Conservation (phyloP, 2,329 filamentous ascomycete species). For the Pestalotiopsis sp. region DNA sequence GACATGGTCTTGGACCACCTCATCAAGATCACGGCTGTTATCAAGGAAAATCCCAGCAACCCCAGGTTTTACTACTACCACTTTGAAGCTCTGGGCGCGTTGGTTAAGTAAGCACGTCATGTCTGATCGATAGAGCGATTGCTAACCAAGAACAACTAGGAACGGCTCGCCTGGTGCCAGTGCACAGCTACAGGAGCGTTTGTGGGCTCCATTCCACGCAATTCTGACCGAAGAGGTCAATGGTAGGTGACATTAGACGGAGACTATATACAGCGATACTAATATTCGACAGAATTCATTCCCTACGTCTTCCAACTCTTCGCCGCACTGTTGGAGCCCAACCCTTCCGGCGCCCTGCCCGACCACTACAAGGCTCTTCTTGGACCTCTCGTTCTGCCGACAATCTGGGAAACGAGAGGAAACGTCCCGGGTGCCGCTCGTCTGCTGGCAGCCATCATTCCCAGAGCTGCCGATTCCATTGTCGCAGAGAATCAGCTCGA, state of each 20-base stretch:
- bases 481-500: conserved; percentile 80
- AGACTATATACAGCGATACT: conserved; percentile 31
- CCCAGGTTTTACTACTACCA: conserved; percentile 98
- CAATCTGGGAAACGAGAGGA: conserved; percentile 87
- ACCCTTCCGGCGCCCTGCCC: conserved; percentile 77
- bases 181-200: conserved; percentile 73
- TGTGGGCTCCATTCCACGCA: conserved; percentile 82
- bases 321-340: conserved; percentile 85
- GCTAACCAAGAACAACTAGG: conserved; percentile 39
- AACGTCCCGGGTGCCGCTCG: conserved; percentile 92
- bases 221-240: conserved; percentile 83
- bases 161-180: conserved; percentile 68
- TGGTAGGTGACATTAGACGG: conserved; percentile 49
- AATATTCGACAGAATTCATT: conserved; percentile 71
- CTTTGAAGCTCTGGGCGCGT: conserved; percentile 90
- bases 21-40: conserved; percentile 86
- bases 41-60: conserved; percentile 94
- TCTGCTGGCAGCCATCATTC: conserved; percentile 81
- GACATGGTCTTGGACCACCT: conserved; percentile 84
- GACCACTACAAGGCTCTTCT: conserved; percentile 81
- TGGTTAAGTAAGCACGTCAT: conserved; percentile 64
- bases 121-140: neutral
- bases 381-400: conserved; percentile 75
- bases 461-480: conserved; percentile 74
- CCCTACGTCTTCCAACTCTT: conserved; percentile 97